Evolutionary conservation across 2,329 filamentous ascomycete genomes (phyloP).

Genomic region (Corinectria fuckeliana): DNA sequence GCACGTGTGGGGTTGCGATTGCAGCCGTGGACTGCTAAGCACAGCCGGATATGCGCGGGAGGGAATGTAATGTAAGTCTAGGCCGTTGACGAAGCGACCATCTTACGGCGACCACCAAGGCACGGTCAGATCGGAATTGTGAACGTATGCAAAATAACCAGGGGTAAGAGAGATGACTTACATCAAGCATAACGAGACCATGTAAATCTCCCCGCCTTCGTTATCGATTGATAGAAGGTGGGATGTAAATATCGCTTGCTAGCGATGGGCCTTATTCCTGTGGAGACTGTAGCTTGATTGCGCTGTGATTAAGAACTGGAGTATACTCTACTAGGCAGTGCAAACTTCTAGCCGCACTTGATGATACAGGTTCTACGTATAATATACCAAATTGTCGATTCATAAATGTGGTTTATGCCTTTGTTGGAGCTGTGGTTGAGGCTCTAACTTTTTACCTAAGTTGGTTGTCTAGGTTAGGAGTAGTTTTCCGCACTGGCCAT

Average conservation of each 20-base stretch:
- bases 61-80: no score
- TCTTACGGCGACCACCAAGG: background rate
- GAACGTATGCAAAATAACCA: background rate
- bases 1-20: slow-evolving; percentile 16
- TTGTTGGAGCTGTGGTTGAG: background rate
- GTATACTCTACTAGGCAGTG: background rate
- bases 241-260: no score
- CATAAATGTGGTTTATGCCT: background rate
- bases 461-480: no score
- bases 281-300: background rate
- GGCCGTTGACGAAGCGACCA: slow-evolving; percentile 5
- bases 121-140: background rate
- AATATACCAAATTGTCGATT: background rate
- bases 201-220: background rate
- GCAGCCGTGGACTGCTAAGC: slow-evolving; percentile 7
- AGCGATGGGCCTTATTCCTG: background rate
- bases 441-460: background rate
- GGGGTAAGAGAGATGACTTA: background rate
- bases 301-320: background rate
- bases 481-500: background rate
- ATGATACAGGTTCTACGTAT: no score
- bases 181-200: background rate
- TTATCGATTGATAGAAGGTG: background rate
- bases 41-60: background rate
- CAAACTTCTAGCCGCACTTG: no score